Evolutionary conservation across 2,329 filamentous ascomycete genomes (phyloP).

Genomic region (Diaporthe velutina): DNA sequence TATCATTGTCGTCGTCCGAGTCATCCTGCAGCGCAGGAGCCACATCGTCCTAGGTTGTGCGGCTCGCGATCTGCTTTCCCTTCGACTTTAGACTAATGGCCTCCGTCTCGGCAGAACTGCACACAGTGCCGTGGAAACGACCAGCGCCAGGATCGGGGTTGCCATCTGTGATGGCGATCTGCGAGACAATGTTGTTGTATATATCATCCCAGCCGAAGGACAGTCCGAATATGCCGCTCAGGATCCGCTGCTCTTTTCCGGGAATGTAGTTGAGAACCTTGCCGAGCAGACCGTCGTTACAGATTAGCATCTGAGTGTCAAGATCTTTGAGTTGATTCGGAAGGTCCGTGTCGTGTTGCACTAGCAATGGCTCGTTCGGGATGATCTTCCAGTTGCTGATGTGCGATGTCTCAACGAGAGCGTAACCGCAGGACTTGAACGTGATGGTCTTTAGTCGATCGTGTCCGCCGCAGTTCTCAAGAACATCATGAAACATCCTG

Average conservation of each 20-base stretch:
- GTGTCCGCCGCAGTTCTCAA: conserved; percentile 46
- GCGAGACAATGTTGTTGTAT: conserved; percentile 49
- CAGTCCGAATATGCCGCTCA: conserved; percentile 52
- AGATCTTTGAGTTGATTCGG: conserved; percentile 36
- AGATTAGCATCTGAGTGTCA: conserved; percentile 51
- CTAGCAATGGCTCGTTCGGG: conserved; percentile 40
- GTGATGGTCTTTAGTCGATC: conserved; percentile 54
- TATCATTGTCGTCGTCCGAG: conserved; percentile 26
- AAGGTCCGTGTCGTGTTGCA: conserved; percentile 36
- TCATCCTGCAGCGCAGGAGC: not conserved
- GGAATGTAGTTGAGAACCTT: conserved; percentile 49
- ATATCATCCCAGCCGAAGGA: conserved; percentile 52
- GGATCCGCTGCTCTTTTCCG: conserved; percentile 46
- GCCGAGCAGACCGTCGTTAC: conserved; percentile 52
- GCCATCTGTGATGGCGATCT: conserved; percentile 53
- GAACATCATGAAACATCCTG: conserved; percentile 39
- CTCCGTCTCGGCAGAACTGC: conserved; percentile 40
- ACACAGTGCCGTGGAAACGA: conserved; percentile 54
- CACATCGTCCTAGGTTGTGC: conserved; percentile 24
- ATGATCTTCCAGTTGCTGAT: conserved; percentile 55
- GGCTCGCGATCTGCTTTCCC: conserved; percentile 28
- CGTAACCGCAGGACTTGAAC: conserved; percentile 74
- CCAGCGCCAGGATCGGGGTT: conserved; percentile 51
- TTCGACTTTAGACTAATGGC: conserved; percentile 12
- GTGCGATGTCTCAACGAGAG: conserved; percentile 53